phyloP scores from a whole-genome alignment of 495 filamentous ascomycete genomes.

The Penicillium macrosclerotiorum region DNA sequence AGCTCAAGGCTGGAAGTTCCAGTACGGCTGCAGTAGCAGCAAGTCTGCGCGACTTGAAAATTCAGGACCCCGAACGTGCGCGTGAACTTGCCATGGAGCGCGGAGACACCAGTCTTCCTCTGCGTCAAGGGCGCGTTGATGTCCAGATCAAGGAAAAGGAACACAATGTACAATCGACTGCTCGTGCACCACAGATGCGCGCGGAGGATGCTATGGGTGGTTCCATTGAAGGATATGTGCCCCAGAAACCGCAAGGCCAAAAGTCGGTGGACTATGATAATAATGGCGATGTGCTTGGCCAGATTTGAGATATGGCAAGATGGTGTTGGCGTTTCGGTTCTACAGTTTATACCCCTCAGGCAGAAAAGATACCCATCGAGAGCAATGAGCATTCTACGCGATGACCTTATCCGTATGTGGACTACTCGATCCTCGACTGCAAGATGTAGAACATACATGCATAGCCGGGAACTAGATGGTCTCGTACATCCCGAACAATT shows the following conservation, averaged over 20 bases:
- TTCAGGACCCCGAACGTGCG: constrained; percentile 27
- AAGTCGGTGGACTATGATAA: constrained; percentile 16
- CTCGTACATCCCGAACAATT: constrained; percentile 10
- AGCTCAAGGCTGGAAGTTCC: constrained; percentile 11
- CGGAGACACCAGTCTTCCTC: constrained; percentile 35
- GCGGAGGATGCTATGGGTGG: constrained; percentile 39
- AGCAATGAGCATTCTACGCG: constrained; percentile 15
- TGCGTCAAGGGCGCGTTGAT: constrained; percentile 34
- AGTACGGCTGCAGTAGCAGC: constrained; percentile 24
- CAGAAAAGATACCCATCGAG: constrained; percentile 15
- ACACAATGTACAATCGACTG: constrained; percentile 6
- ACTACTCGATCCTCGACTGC: constrained; percentile 4
- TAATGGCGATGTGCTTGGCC: constrained; percentile 34
- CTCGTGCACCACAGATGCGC: constrained; percentile 30
- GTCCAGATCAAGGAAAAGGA: constrained; percentile 43
- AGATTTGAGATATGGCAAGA: constrained; percentile 24
- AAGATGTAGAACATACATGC: constrained; percentile 5
- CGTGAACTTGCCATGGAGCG: constrained; percentile 47
- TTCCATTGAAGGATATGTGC: constrained; percentile 48
- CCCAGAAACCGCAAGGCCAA: constrained; percentile 18
- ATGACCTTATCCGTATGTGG: constrained; percentile 8
- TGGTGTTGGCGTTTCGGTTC: constrained; percentile 9
- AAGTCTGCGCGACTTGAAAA: constrained; percentile 31
- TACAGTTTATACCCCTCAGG: constrained; percentile 22
- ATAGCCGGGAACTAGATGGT: constrained; percentile 9